Percentiles rank a stretch among this genome's conserved stretches.
Conservation (phyloP, 2,329 filamentous ascomycete genomes). For the Pochonia chlamydosporia region DNA sequence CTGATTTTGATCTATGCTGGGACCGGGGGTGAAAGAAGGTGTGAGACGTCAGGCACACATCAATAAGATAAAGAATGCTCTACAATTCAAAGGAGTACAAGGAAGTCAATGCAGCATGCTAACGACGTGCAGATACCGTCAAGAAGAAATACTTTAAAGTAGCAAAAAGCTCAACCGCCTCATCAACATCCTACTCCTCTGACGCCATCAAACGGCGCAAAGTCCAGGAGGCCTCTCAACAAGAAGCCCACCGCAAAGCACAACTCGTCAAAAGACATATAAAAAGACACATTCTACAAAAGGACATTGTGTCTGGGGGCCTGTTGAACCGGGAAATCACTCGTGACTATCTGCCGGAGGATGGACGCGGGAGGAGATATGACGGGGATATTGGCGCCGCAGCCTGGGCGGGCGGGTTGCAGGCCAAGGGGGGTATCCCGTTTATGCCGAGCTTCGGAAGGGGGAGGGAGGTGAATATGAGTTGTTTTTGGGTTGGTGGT, state of each 20-base stretch:
- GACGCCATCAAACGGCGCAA: constrained; percentile 53
- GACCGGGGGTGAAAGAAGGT: too few species aligned
- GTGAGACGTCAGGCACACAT: background rate
- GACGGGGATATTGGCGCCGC: constrained; percentile 22
- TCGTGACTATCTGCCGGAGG: constrained; percentile 10
- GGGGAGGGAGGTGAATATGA: constrained; percentile 26
- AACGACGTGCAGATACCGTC: constrained; percentile 35
- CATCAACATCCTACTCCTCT: constrained; percentile 49
- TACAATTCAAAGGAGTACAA: background rate
- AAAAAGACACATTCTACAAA: constrained; percentile 27
- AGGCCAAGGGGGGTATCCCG: constrained; percentile 33
- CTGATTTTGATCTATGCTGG: too few species aligned
- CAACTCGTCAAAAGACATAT: constrained; percentile 31
- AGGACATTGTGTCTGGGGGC: constrained; percentile 25
- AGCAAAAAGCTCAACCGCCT: constrained; percentile 49
- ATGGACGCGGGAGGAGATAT: constrained; percentile 15
- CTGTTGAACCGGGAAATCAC: constrained; percentile 23
- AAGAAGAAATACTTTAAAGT: constrained; percentile 66
- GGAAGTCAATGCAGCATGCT: background rate
- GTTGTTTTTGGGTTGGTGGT: constrained; percentile 33
- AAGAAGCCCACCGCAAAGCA: constrained; percentile 19
- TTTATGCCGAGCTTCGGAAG: constrained; percentile 25
- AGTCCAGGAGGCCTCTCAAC: constrained; percentile 31
- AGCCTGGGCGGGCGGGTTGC: constrained; percentile 33
- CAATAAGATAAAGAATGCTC: background rate